Evolutionary conservation across 495 filamentous ascomycete species (phyloP).

Genomic region (Hypoxylon lenormandii): DNA sequence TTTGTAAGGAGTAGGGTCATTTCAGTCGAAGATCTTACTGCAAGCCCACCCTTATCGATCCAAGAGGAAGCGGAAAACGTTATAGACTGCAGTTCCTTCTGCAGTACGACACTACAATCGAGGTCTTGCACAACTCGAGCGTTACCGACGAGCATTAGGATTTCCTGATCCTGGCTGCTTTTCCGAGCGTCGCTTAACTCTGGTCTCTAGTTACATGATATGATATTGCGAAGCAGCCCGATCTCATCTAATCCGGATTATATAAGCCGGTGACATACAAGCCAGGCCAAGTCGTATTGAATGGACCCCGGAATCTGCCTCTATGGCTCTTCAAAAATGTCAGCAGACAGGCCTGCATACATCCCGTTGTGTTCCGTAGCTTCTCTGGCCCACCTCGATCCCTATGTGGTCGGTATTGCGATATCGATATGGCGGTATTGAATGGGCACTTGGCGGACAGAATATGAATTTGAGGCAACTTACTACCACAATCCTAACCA

Average conservation of each 20-base stretch:
- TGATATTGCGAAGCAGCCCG: slow-evolving; percentile 11
- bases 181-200: slow-evolving; percentile 18
- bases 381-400: background rate
- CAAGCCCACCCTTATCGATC: slow-evolving; percentile 10
- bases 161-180: slow-evolving; percentile 7
- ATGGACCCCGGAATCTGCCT: background rate
- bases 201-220: slow-evolving; percentile 8
- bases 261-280: slow-evolving; percentile 12
- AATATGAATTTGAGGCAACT: background rate
- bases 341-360: background rate
- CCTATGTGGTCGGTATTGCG: background rate
- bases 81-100: slow-evolving; percentile 16
- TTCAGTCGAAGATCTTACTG: slow-evolving; percentile 10
- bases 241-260: slow-evolving; percentile 11
- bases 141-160: slow-evolving; percentile 1
- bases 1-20: background rate
- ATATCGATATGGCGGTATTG: background rate
- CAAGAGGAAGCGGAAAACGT: slow-evolving; percentile 31
- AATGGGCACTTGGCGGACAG: background rate
- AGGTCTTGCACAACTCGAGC: background rate
- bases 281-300: slow-evolving; percentile 1
- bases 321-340: slow-evolving; percentile 13
- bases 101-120: slow-evolving; percentile 1
- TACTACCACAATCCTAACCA: background rate
- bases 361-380: background rate